Evolutionary conservation across 805 yeast genomes (phyloP).

Genomic region (Metschnikowia kunwiensis): DNA sequence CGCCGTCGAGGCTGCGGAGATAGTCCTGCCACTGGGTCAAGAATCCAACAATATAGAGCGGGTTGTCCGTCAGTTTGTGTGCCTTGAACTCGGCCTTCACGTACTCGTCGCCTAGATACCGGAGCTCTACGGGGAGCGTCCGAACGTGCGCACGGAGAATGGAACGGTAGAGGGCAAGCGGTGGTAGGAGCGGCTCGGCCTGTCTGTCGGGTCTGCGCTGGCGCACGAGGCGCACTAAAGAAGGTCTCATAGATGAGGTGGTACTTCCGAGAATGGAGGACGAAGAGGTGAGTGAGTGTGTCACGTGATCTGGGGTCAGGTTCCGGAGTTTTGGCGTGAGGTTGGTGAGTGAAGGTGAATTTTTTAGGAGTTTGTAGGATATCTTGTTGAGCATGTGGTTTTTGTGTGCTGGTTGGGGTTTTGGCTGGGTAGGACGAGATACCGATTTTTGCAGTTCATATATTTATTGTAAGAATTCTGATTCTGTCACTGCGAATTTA

Average conservation of each 20-base stretch:
- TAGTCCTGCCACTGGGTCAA: constrained; percentile 93
- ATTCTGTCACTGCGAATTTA: too few species aligned
- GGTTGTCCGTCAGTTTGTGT: constrained; percentile 79
- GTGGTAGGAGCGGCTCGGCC: constrained; percentile 64
- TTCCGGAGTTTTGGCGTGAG: too few species aligned
- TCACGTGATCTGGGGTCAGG: too few species aligned
- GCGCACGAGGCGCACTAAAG: constrained; percentile 33
- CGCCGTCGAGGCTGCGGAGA: constrained; percentile 52
- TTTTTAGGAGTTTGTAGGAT: too few species aligned
- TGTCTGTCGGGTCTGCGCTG: constrained; percentile 42
- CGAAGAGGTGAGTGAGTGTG: too few species aligned
- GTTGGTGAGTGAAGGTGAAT: too few species aligned
- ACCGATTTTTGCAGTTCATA: too few species aligned
- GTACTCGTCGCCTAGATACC: constrained; percentile 84
- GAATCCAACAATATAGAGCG: constrained; percentile 91
- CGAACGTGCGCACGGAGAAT: constrained; percentile 73
- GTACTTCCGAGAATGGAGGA: too few species aligned
- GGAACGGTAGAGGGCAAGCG: constrained; percentile 72
- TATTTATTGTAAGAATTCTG: too few species aligned
- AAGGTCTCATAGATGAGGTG: constrained; percentile 46
- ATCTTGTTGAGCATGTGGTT: too few species aligned
- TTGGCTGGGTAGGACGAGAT: too few species aligned
- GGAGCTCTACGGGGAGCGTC: constrained; percentile 62
- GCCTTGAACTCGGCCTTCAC: constrained; percentile 87
- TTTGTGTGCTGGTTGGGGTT: too few species aligned